A percentile compares a stretch with the other conserved stretches of the same genome.
phyloP scores from a whole-genome alignment of 179 eudicot species.

The Silene coronaria region DNA sequence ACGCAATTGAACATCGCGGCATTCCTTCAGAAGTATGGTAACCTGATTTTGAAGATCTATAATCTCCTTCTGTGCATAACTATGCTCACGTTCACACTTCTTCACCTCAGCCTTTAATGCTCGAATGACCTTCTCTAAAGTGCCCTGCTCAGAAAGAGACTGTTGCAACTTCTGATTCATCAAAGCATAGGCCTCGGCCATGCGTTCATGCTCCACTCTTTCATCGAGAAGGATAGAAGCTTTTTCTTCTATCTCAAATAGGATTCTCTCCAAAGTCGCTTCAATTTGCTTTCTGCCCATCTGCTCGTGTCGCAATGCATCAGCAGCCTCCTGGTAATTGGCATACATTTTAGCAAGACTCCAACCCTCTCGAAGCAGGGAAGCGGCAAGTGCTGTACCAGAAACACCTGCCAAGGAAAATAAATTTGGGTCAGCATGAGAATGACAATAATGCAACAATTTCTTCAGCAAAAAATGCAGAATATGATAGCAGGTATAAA shows the following conservation, averaged over 20 bases:
- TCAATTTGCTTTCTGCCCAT: constrained; percentile 85
- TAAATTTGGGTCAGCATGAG: constrained; percentile 1
- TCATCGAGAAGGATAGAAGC: constrained; percentile 83
- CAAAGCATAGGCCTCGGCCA: constrained; percentile 72
- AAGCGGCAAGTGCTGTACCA: constrained; percentile 94
- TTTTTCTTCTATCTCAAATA: constrained; percentile 88
- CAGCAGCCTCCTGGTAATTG: constrained; percentile 94
- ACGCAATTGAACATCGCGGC: constrained; percentile 88
- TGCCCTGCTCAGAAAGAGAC: constrained; percentile 57
- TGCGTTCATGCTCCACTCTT: constrained; percentile 81
- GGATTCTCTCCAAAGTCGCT: constrained; percentile 69
- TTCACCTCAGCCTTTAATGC: constrained; percentile 76
- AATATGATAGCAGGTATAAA: not conserved
- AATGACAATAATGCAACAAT: not conserved
- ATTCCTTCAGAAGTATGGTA: constrained; percentile 77
- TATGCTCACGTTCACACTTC: constrained; percentile 69
- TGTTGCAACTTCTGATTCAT: constrained; percentile 74
- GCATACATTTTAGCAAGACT: constrained; percentile 86
- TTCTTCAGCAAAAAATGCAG: not conserved
- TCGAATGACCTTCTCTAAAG: constrained; percentile 49
- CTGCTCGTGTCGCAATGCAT: constrained; percentile 87
- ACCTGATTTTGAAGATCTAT: constrained; percentile 89
- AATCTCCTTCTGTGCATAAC: constrained; percentile 63
- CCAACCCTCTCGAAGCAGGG: constrained; percentile 96
- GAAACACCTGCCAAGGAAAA: constrained; percentile 48